Conservation (phyloP, 371 early-diverging fungal genomes). For the Mortierella sp. region DNA sequence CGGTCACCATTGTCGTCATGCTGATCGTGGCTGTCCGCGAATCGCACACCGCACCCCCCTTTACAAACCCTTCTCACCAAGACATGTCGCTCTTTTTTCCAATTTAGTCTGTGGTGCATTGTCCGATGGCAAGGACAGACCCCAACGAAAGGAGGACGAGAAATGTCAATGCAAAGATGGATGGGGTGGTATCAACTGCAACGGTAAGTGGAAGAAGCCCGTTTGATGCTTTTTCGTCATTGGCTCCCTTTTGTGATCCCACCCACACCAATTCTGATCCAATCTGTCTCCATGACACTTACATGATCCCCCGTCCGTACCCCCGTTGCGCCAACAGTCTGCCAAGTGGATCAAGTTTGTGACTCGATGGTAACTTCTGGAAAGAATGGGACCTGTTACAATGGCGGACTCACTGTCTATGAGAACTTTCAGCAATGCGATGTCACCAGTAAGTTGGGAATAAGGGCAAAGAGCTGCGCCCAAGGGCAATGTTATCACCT, state of each 20-base stretch:
- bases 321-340: too few relatives aligned
- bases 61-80: too few relatives aligned
- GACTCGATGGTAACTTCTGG: constrained; percentile 77
- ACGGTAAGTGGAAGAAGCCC: constrained; percentile 62
- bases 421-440: constrained; percentile 88
- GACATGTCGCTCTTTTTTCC: too few relatives aligned
- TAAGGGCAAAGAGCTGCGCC: too few relatives aligned
- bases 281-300: too few relatives aligned
- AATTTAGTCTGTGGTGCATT: constrained; percentile 75
- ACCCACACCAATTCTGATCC: neutral
- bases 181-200: constrained; percentile 94
- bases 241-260: too few relatives aligned
- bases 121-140: constrained; percentile 72
- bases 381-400: constrained; percentile 88
- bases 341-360: constrained; percentile 80
- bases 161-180: constrained; percentile 86
- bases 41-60: too few relatives aligned
- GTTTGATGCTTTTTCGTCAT: constrained; percentile 1
- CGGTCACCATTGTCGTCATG: too few relatives aligned
- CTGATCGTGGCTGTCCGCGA: too few relatives aligned
- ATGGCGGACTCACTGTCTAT: constrained; percentile 79
- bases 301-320: too few relatives aligned
- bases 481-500: neutral
- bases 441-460: constrained; percentile 85
- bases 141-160: constrained; percentile 63